A percentile compares a stretch with the other conserved stretches of the same genome.
phyloP scores from a whole-genome alignment of 352 stramenopile genomes.

The Phytophthora europaea region DNA sequence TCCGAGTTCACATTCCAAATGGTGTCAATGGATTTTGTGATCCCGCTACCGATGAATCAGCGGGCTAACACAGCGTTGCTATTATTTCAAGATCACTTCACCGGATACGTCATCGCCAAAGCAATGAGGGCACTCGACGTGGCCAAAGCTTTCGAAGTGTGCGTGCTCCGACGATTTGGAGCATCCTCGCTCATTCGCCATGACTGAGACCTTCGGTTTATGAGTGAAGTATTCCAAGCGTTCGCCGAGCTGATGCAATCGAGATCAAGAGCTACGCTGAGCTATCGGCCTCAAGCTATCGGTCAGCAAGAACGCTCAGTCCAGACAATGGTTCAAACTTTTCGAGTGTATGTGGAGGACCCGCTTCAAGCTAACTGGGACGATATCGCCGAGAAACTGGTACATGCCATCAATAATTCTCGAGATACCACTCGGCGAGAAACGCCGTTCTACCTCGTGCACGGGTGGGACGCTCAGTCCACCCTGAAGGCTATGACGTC shows the following conservation, averaged over 20 bases:
- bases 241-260: too few species aligned
- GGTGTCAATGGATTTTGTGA: too few species aligned
- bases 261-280: too few species aligned
- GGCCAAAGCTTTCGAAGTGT: slow-evolving; percentile 1
- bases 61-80: slow-evolving; percentile 5
- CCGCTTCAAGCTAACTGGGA: background rate
- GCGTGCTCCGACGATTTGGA: background rate
- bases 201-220: background rate
- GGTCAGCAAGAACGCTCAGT: slow-evolving; percentile 4
- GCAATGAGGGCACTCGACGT: background rate
- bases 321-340: background rate
- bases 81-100: slow-evolving; percentile 8
- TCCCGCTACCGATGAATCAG: background rate
- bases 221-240: too few species aligned
- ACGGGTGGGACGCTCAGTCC: background rate
- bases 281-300: background rate
- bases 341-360: background rate
- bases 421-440: background rate
- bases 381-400: background rate
- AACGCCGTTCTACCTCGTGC: background rate
- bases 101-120: background rate
- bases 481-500: slow-evolving; percentile 3
- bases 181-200: background rate
- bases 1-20: too few species aligned
- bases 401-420: too few species aligned